These are phyloP conservation scores for Termitomyces sp. DNA, from an alignment of 768 basidiomycete genomes.

Conservation along the genomic window DNA sequence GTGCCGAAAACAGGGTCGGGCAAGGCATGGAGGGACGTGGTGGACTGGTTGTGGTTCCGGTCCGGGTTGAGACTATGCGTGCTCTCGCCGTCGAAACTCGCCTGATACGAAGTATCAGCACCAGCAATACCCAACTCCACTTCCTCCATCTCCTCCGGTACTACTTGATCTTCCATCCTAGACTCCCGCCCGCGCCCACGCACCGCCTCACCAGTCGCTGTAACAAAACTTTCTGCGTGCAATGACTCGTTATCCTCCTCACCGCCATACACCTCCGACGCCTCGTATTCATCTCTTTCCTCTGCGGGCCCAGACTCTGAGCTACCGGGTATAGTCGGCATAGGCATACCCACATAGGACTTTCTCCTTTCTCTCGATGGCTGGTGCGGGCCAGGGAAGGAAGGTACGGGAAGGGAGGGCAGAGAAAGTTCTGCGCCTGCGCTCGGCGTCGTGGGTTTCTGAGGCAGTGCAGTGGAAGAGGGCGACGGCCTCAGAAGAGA, in stretches of 20 bases:
- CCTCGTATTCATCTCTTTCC: conserved; percentile 21
- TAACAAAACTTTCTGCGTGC: conserved; percentile 54
- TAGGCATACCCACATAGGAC: conserved; percentile 22
- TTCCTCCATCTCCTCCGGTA: not conserved
- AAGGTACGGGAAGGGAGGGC: conserved; percentile 43
- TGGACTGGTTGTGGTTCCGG: not conserved
- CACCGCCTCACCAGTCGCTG: conserved; percentile 27
- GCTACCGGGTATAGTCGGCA: conserved; percentile 38
- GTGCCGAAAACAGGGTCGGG: not conserved
- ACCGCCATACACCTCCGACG: conserved; percentile 18
- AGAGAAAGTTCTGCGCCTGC: conserved; percentile 1
- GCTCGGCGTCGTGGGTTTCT: not conserved
- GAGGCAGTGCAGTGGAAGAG: conserved; percentile 3
- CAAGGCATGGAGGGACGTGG: not conserved
- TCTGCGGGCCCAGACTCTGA: conserved; percentile 21
- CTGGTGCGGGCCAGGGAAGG: conserved; percentile 39
- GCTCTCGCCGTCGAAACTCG: not conserved
- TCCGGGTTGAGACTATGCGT: not conserved
- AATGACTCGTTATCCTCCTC: conserved; percentile 39
- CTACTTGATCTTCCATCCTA: not conserved
- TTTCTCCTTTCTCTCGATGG: conserved; percentile 16
- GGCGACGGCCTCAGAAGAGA: conserved; percentile 11
- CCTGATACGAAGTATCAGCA: conserved; percentile 1
- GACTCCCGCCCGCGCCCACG: not conserved
- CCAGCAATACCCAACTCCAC: conserved; percentile 10